Conservation (phyloP, 257 asterid species). For the Ligustrum vulgare region DNA sequence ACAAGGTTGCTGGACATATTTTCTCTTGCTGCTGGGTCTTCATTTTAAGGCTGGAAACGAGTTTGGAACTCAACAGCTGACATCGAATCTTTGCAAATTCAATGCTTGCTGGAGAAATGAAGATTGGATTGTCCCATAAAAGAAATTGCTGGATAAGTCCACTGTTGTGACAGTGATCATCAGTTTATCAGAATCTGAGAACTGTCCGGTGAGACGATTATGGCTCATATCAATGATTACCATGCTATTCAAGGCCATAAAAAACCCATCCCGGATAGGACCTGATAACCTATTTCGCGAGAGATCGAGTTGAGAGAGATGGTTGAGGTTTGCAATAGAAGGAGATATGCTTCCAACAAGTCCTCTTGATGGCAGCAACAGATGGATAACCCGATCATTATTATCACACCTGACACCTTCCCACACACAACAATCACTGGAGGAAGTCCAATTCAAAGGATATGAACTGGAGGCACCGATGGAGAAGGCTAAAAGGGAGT, state of each 20-base stretch:
- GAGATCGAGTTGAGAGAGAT: conserved; percentile 28
- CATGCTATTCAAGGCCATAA: conserved; percentile 12
- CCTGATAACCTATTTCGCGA: conserved; percentile 30
- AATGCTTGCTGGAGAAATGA: conserved; percentile 48
- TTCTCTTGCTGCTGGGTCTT: no score
- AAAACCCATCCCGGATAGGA: conserved; percentile 13
- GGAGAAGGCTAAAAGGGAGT: conserved; percentile 49
- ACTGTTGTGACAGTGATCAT: conserved; percentile 33
- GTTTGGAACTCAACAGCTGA: no score
- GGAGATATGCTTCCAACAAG: conserved; percentile 29
- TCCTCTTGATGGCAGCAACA: conserved; percentile 31
- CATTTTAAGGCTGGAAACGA: no score
- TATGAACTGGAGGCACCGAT: conserved; percentile 33
- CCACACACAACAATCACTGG: conserved; percentile 77
- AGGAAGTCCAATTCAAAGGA: conserved; percentile 59
- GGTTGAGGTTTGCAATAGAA: conserved; percentile 22
- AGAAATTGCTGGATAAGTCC: conserved; percentile 71
- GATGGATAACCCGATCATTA: conserved; percentile 45
- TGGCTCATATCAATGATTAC: conserved; percentile 25
- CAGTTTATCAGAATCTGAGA: conserved; percentile 1
- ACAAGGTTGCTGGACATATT: no score
- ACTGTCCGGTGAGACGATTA: conserved; percentile 16
- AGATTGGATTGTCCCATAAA: conserved; percentile 47
- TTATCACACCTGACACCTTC: conserved; percentile 75
- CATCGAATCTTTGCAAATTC: conserved; percentile 52